Percentiles rank a stretch among this genome's conserved stretches.
phyloP scores from a whole-genome alignment of 1,284 basidiomycete species.

The Leccinum griseonigrum region DNA sequence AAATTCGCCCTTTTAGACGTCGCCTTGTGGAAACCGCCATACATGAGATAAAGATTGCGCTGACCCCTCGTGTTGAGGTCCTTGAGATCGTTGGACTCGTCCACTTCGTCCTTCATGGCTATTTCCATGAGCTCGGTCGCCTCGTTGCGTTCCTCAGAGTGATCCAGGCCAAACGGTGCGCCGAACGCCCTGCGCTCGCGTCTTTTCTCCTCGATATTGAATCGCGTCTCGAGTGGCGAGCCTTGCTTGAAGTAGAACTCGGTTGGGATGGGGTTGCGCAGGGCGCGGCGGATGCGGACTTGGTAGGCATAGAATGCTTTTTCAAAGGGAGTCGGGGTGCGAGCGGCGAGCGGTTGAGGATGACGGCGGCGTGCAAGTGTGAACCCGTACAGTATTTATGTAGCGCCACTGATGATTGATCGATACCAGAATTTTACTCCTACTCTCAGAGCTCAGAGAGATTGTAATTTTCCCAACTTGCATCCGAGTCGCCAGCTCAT shows the following conservation, averaged over 20 bases:
- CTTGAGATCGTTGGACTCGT: slow-evolving; percentile 59
- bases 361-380: slow-evolving; percentile 50
- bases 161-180: slow-evolving; percentile 45
- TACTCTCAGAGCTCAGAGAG: too few species aligned
- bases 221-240: slow-evolving; percentile 82
- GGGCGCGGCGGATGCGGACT: slow-evolving; percentile 75
- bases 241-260: slow-evolving; percentile 97
- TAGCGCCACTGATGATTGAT: too few species aligned
- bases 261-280: slow-evolving; percentile 86
- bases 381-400: too few species aligned
- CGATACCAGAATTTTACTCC: too few species aligned
- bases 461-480: too few species aligned
- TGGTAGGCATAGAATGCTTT: slow-evolving; percentile 87
- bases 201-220: slow-evolving; percentile 69
- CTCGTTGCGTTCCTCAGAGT: slow-evolving; percentile 48
- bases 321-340: slow-evolving; percentile 77
- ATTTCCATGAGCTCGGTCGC: slow-evolving; percentile 56
- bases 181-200: slow-evolving; percentile 75
- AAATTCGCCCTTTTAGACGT: slow-evolving; percentile 62
- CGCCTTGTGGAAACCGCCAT: slow-evolving; percentile 84
- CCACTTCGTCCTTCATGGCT: slow-evolving; percentile 60
- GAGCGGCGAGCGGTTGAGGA: slow-evolving; percentile 86
- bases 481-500: too few species aligned
- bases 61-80: slow-evolving; percentile 82
- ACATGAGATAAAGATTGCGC: slow-evolving; percentile 80